Base-by-base conservation (phyloP, 2,329 filamentous ascomycete species). In the Aspergillaceae sp. region DNA sequence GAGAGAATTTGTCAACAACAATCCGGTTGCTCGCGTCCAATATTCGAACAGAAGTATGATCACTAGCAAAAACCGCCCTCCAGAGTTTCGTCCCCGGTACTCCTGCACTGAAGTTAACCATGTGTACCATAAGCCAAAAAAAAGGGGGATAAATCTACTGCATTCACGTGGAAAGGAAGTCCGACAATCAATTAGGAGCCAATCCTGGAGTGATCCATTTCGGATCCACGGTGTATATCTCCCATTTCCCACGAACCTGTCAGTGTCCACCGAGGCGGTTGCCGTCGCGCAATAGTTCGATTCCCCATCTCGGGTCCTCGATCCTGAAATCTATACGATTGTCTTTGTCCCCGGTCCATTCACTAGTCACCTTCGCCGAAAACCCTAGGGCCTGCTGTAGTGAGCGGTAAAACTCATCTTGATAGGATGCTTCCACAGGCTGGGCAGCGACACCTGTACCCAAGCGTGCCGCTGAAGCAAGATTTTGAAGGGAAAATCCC, bases 221-320 rank as follows among this genome's bases (percentile, higher is more conserved):
- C 47, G 34, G 11, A 56, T 51, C 48, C 46, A 54, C 9, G 8
- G 36, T n/a, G 34, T 40, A 43, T 55, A 55, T 6, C 4, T 44
- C 4, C 49, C 51, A 5, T 44, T 34, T 3, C 28, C 35, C 28
- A 43, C 37, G 35, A 56, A 56, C 38, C 50, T 40, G 10, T 41
- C 26, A 56, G 30, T 51, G 50, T 32, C 49, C 48, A 9, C 35
- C 11, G 7, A 56, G 41, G 30, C 45, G 30, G 42, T 52, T 42
- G 10, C 49, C 53, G n/a, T 56, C 52, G 5, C 52, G 46, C 8
- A 54, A 42, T 9, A 56, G 36, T 42, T 56, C 50, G 19, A 56
- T 45, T 9, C 48, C 53, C 53, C 53, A 56, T 37, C 40, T 26
- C 2, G 44, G 44, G 4, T 50, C 42, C 11, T 40, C 7, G 29